Base-by-base conservation (phyloP, 495 filamentous ascomycete species). In the Aspergillus homomorphus region DNA sequence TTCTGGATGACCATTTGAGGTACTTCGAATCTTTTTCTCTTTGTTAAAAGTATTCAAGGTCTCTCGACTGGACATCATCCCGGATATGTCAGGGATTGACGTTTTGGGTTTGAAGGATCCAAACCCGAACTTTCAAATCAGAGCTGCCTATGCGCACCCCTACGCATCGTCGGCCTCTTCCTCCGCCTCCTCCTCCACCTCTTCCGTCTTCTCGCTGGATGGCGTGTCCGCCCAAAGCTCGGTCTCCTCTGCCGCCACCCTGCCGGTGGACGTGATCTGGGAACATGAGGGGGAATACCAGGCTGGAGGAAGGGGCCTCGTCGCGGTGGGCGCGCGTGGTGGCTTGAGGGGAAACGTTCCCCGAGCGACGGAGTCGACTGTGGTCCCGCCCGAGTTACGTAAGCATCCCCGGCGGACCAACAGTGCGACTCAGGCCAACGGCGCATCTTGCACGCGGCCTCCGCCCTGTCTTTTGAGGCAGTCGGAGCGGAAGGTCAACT, bases 401-500 rank as follows among this genome's bases (percentile, higher is more conserved):
- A 88, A 86, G 76, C 88, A 98, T 67, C 91, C 91, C 54, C 83
- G 93, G 57, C 88, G 93, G 59, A 91, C 87, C 64, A 84, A 78
- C 62, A 72, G 69, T 51, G 64, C 72, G 45, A 64, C 62, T n/a
- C 67, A 66, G 46, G 56, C 71, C 54, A 75, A 69, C 63, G 77
- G 72, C 56, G 54, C 59, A 61, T 70, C 84, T 54, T 79, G 85
- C 62, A 73, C 83, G 54, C 84, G 85, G 60, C 84, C 86, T 64
- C 92, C 92, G 61, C 91, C 94, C 24, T 80, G 87, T 57, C 84
- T 97, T 53, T 81, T 92, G 45, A 89, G 94, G 57, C 94, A 98
- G 78, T 86, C 86, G 66, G 94, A 97, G 70, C 87, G 94, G 60
- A 98, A 96, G 78, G 83, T 89, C 68, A 92, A 87, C 71, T 98